Conservation (phyloP, 2,329 filamentous ascomycete species). For the Gaeumannomyces tritici region DNA sequence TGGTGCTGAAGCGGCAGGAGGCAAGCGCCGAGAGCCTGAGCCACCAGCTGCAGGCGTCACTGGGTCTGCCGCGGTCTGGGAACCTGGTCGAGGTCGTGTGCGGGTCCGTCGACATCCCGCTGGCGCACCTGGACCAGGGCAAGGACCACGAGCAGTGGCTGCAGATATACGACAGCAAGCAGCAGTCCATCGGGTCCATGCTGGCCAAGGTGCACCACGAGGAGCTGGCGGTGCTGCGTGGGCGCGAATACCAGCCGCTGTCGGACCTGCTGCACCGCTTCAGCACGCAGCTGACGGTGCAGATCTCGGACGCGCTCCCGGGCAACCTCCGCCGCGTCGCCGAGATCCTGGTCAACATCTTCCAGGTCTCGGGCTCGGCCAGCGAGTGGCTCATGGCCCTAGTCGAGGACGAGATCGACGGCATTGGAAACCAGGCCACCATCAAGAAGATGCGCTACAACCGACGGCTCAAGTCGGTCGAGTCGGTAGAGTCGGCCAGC, state of each 20-base stretch:
- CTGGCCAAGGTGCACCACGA: conserved; percentile 76
- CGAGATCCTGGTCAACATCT: conserved; percentile 86
- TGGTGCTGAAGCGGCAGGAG: conserved; percentile 61
- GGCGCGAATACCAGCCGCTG: conserved; percentile 74
- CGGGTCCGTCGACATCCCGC: conserved; percentile 70
- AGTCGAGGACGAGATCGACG: conserved; percentile 95
- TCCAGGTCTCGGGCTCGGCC: conserved; percentile 79
- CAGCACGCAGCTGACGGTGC: conserved; percentile 69
- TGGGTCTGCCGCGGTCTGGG: conserved; percentile 29
- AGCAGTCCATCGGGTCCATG: conserved; percentile 72
- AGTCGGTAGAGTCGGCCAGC: conserved; percentile 50
- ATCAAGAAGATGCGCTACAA: conserved; percentile 66
- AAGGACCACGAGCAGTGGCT: conserved; percentile 85
- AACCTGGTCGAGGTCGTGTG: conserved; percentile 42
- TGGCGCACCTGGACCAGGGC: conserved; percentile 68
- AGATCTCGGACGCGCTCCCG: conserved; percentile 72
- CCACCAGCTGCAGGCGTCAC: conserved; percentile 31
- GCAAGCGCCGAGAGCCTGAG: conserved; percentile 35
- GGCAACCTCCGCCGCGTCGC: conserved; percentile 70
- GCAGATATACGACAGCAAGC: conserved; percentile 66
- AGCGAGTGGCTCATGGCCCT: conserved; percentile 87
- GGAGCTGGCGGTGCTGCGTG: conserved; percentile 81
- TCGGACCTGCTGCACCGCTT: conserved; percentile 81
- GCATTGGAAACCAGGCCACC: conserved; percentile 71
- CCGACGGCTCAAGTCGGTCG: conserved; percentile 59